phyloP scores from a whole-genome alignment of 371 early-diverging fungal genomes.

The Mortierella sp. region DNA sequence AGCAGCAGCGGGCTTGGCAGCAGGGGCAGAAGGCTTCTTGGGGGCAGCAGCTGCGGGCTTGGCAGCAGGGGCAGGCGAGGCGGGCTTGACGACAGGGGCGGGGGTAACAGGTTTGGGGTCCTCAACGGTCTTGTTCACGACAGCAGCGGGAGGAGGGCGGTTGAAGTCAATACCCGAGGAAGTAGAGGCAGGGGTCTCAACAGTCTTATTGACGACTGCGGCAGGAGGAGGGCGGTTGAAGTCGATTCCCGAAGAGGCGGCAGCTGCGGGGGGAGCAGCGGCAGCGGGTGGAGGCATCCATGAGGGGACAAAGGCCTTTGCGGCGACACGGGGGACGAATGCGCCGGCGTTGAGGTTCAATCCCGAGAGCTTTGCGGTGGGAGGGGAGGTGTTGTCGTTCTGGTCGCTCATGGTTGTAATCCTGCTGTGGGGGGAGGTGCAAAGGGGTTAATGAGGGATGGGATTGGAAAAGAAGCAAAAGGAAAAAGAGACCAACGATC shows the following conservation, averaged over 20 bases:
- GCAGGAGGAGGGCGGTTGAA: constrained; percentile 25
- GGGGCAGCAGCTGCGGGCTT: constrained; percentile 37
- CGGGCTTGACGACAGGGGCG: constrained; percentile 36
- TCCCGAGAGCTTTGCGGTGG: constrained; percentile 53
- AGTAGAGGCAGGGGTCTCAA: constrained; percentile 23
- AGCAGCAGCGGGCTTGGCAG: constrained; percentile 25
- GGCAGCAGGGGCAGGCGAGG: constrained; percentile 47
- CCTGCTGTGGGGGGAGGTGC: neutral
- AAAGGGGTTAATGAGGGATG: constrained; percentile 11
- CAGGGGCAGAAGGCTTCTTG: constrained; percentile 22
- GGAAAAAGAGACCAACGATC: neutral
- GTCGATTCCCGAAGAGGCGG: constrained; percentile 15
- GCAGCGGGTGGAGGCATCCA: constrained; percentile 42
- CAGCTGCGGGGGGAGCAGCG: neutral
- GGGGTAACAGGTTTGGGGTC: constrained; percentile 5
- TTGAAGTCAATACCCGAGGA: constrained; percentile 37
- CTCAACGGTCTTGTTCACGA: constrained; percentile 17
- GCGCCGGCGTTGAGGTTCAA: constrained; percentile 63
- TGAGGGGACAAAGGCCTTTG: constrained; percentile 60
- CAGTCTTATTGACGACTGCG: constrained; percentile 18
- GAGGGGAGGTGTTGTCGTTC: constrained; percentile 37
- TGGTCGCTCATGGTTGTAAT: constrained; percentile 39
- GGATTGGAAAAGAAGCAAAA: neutral
- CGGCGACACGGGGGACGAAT: constrained; percentile 64
- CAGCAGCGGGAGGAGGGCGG: constrained; percentile 31